These are phyloP conservation scores for Russula abietina DNA, from an alignment of 768 basidiomycete genomes.

Conservation along the genomic window DNA sequence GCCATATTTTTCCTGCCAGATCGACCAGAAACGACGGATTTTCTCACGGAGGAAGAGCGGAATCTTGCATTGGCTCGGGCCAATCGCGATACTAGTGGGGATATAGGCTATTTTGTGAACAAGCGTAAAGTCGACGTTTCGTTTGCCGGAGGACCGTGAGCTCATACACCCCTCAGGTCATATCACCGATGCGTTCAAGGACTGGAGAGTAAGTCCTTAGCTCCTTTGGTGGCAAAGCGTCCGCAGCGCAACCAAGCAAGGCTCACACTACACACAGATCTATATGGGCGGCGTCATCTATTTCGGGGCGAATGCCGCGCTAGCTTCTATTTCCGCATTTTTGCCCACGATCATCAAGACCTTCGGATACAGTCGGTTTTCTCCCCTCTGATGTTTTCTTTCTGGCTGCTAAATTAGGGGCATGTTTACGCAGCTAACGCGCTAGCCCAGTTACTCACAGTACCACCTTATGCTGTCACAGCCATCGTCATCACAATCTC, in stretches of 20 bases:
- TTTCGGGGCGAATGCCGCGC: slow-evolving; percentile 68
- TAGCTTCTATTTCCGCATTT: slow-evolving; percentile 79
- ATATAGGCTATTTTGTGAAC: slow-evolving; percentile 58
- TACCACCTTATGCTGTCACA: slow-evolving; percentile 74
- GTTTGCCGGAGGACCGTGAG: background rate
- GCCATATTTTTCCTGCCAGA: slow-evolving; percentile 56
- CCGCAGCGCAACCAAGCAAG: too few species aligned
- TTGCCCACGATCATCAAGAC: slow-evolving; percentile 75
- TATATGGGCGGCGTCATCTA: slow-evolving; percentile 68
- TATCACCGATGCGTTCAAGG: slow-evolving; percentile 53
- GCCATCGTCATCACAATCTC: slow-evolving; percentile 54
- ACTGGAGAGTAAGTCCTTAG: slow-evolving; percentile 54
- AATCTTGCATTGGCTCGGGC: slow-evolving; percentile 60
- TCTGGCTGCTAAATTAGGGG: slow-evolving; percentile 8
- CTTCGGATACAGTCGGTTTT: slow-evolving; percentile 58
- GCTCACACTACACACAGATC: slow-evolving; percentile 34
- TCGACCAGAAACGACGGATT: slow-evolving; percentile 62
- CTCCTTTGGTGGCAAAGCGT: background rate
- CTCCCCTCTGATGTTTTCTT: background rate
- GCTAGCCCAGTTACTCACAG: slow-evolving; percentile 64
- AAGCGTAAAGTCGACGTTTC: slow-evolving; percentile 39
- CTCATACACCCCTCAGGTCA: slow-evolving; percentile 41
- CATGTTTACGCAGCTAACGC: slow-evolving; percentile 45
- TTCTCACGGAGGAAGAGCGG: slow-evolving; percentile 47
- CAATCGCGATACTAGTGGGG: slow-evolving; percentile 60